Base-by-base conservation (phyloP, 768 basidiomycete species). In the Naganishia vaughanmartiniae region DNA sequence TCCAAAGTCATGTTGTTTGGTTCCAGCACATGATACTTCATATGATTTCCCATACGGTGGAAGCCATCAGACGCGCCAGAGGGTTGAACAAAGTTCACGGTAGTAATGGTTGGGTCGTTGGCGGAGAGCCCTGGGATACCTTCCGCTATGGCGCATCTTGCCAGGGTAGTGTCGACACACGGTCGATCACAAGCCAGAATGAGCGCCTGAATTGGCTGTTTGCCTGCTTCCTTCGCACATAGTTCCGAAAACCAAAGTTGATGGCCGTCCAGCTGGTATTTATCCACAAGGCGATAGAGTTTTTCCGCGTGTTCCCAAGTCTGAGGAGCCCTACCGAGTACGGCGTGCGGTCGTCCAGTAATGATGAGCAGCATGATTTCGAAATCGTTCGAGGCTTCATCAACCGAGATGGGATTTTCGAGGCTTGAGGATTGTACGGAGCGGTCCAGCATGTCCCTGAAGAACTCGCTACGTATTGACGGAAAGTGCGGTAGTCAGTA, bases 251-350 rank as follows among this genome's bases (percentile, higher is more conserved):
- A 56, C 54, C 54, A 56, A n/a, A 28, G n/a, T 31, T 30, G 54
- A 31, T 28, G 54, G 9, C n/a, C 30, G 54, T 56, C 54, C n/a
- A 56, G 30, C 54, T 56, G 54, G 19, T 56, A 56, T 19, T 56
- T 56, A n/a, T 56, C 24, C 54, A 30, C 30, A 10, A 56, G n/a
- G 6, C 12, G n/a, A 28, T 56, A 56, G 19, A 56, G 54, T 28
- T 19, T 4, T 28, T 56, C 30, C 11, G 54, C 54, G 12, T 56
- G 54, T 9, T 26, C 24, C 54, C 54, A 56, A 9, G n/a, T 19
- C 19, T 31, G 24, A 5, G 54, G 54, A 7, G 39, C 7, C 15
- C 54, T 15, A 31, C 4, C 9, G 4, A 56, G n/a, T n/a, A 34
- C 56, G n/a, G 33, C 56, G 9, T 34, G 56, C 17, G 31, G 31